Conservation (phyloP, 192 early-diverging fungal genomes). For the Mortierella antarctica region DNA sequence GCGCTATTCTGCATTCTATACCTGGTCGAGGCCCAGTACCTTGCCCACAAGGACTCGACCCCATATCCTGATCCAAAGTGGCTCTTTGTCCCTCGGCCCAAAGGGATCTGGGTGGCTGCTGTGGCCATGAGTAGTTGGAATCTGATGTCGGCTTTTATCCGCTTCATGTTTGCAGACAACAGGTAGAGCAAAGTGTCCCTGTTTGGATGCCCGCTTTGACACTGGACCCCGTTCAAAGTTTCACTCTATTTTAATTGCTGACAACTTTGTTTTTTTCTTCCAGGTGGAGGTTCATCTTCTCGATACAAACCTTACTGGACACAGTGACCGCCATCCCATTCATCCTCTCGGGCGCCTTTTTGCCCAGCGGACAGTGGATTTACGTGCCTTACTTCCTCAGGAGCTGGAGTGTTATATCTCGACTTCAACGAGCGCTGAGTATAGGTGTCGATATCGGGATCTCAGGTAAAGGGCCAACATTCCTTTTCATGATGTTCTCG, state of each 20-base stretch:
- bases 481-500: neutral
- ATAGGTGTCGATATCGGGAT: slow-evolving; percentile 61
- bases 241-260: neutral
- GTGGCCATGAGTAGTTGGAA: slow-evolving; percentile 53
- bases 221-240: neutral
- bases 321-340: slow-evolving; percentile 65
- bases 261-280: neutral
- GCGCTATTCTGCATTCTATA: slow-evolving; percentile 67
- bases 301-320: slow-evolving; percentile 59
- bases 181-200: no score
- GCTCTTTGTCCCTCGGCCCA: slow-evolving; percentile 64
- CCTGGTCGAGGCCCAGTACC: slow-evolving; percentile 66
- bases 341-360: slow-evolving; percentile 53
- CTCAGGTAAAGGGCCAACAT: slow-evolving; percentile 47
- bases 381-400: slow-evolving; percentile 75
- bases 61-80: slow-evolving; percentile 55
- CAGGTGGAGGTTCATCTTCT: slow-evolving; percentile 56
- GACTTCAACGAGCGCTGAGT: slow-evolving; percentile 66
- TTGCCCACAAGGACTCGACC: slow-evolving; percentile 8
- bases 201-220: neutral
- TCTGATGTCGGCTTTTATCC: slow-evolving; percentile 47
- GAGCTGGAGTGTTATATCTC: slow-evolving; percentile 64
- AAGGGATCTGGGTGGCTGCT: slow-evolving; percentile 55
- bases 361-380: slow-evolving; percentile 57
- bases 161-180: slow-evolving; percentile 48